A percentile compares a stretch with the other conserved stretches of the same genome.
These are phyloP conservation scores for Exophiala mesophila DNA, from an alignment of 2,329 filamentous ascomycete genomes.

Conservation along the genomic window DNA sequence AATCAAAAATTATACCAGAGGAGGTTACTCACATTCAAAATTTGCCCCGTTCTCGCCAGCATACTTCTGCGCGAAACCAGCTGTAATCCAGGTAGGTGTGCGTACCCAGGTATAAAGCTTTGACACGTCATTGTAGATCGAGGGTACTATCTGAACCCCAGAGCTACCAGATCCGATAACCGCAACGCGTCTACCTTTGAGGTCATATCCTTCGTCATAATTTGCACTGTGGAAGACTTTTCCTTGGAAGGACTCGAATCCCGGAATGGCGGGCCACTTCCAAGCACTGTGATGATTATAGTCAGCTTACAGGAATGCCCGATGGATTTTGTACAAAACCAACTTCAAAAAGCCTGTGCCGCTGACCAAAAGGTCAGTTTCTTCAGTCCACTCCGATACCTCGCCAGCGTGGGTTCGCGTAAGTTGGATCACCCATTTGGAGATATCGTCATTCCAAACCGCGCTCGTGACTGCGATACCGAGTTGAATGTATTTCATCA, in stretches of 20 bases:
- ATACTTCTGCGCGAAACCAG: slow-evolving; percentile 17
- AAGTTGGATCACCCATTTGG: no score
- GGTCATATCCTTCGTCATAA: slow-evolving; percentile 30
- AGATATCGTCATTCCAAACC: slow-evolving; percentile 28
- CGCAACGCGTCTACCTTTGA: slow-evolving; percentile 25
- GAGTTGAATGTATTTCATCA: slow-evolving; percentile 27
- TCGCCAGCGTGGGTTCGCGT: no score
- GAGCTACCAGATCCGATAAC: slow-evolving; percentile 26
- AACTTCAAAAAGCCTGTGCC: slow-evolving; percentile 27
- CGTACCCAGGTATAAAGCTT: slow-evolving; percentile 30
- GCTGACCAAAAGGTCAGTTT: slow-evolving; percentile 28
- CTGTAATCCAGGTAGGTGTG: slow-evolving; percentile 27
- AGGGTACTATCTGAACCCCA: slow-evolving; percentile 31
- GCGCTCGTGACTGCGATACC: slow-evolving; percentile 25
- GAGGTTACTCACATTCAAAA: slow-evolving; percentile 13
- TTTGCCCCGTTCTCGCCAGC: slow-evolving; percentile 20
- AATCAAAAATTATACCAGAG: no score
- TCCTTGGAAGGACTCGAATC: slow-evolving; percentile 34
- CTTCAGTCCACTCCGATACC: no score
- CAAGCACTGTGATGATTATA: no score
- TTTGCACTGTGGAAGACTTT: slow-evolving; percentile 31
- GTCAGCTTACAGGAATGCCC: no score
- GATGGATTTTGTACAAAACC: no score
- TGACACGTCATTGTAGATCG: slow-evolving; percentile 34
- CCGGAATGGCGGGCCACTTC: slow-evolving; percentile 35